Percentiles rank a stretch among this genome's conserved stretches.
These are phyloP conservation scores for Tulasnella sp. DNA, from an alignment of 768 basidiomycete species.

Conservation along the genomic window DNA sequence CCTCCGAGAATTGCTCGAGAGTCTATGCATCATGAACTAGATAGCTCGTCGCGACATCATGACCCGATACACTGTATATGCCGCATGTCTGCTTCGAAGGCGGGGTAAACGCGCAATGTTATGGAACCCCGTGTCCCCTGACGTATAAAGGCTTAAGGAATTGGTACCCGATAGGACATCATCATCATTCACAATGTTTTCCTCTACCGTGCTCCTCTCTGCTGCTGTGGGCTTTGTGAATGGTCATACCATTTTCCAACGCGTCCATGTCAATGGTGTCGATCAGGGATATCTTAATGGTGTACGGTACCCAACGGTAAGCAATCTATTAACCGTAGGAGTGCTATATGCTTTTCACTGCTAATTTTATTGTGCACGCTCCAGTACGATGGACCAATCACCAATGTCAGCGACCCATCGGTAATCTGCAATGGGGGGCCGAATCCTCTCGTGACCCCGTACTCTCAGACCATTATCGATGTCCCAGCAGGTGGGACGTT, in stretches of 20 bases:
- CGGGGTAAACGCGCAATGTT: too few relatives aligned
- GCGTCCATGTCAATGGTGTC: constrained; percentile 8
- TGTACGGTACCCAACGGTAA: constrained; percentile 21
- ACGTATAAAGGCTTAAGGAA: too few relatives aligned
- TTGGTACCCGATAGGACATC: neutral
- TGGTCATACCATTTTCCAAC: constrained; percentile 9
- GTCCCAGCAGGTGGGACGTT: constrained; percentile 43
- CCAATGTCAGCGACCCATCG: constrained; percentile 42
- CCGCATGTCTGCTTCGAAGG: too few relatives aligned
- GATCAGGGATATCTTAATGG: constrained; percentile 10
- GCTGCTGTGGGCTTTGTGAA: neutral
- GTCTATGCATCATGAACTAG: too few relatives aligned
- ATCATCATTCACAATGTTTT: neutral
- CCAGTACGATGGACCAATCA: constrained; percentile 35
- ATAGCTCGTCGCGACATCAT: too few relatives aligned
- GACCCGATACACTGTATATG: too few relatives aligned
- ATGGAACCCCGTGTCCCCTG: too few relatives aligned
- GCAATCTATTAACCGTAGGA: too few relatives aligned
- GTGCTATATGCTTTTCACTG: neutral
- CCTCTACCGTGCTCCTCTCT: neutral
- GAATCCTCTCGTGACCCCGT: constrained; percentile 32
- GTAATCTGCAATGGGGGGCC: constrained; percentile 50
- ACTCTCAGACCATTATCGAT: constrained; percentile 31
- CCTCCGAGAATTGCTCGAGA: too few relatives aligned
- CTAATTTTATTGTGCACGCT: neutral